These are phyloP conservation scores for Boehmeria nivea DNA, from an alignment of 306 rosid species.

Conservation along the genomic window DNA sequence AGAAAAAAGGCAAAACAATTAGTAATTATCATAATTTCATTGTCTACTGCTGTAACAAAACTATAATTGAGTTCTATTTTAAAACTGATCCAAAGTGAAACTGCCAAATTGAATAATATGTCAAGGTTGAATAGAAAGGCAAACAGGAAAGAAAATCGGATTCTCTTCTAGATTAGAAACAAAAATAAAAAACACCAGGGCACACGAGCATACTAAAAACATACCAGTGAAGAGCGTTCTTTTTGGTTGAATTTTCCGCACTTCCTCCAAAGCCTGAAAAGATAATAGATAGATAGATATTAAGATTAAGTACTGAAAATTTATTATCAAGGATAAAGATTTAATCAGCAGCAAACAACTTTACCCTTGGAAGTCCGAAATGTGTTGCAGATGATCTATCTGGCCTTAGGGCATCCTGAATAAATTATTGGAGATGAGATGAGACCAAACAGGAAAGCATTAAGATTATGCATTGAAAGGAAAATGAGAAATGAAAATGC, in stretches of 20 bases:
- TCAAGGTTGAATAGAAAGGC: no score
- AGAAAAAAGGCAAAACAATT: not conserved
- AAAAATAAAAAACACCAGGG: conserved; percentile 1
- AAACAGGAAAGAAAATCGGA: no score
- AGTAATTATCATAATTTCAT: conserved; percentile 1
- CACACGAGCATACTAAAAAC: conserved; percentile 16
- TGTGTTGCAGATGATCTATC: conserved; percentile 80
- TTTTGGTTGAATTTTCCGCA: conserved; percentile 79
- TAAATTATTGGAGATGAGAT: conserved; percentile 17
- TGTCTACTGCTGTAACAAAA: conserved; percentile 1
- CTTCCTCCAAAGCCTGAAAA: conserved; percentile 86
- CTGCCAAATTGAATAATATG: conserved; percentile 7
- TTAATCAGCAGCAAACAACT: not conserved
- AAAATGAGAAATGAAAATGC: not conserved
- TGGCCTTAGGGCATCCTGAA: conserved; percentile 83
- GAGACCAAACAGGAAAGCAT: conserved; percentile 24
- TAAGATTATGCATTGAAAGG: not conserved
- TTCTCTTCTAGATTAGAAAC: no score
- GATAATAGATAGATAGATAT: conserved; percentile 1
- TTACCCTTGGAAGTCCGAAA: conserved; percentile 94
- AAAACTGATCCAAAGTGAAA: conserved; percentile 4
- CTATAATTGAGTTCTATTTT: not conserved
- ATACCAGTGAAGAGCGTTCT: conserved; percentile 86
- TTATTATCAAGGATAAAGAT: conserved; percentile 3
- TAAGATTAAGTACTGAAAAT: conserved; percentile 10